Conservation (phyloP, 352 stramenopile species). For the Globisporangium acanthophoron region DNA sequence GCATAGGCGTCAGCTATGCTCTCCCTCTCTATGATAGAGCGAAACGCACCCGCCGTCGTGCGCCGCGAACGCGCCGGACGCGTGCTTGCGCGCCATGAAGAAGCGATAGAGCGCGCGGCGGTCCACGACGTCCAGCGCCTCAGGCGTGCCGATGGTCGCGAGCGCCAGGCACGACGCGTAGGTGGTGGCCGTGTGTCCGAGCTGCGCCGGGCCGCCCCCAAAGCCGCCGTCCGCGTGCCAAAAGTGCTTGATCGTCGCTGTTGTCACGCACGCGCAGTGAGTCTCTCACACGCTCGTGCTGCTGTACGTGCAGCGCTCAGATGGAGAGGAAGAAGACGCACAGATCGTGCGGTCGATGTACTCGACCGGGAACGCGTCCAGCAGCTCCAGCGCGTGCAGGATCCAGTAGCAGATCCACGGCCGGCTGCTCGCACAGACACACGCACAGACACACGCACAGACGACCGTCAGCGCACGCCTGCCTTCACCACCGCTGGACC, state of each 20-base stretch:
- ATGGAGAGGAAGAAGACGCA: conserved; percentile 9
- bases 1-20: too few relatives aligned
- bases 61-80: conserved; percentile 92
- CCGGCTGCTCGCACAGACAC: conserved; percentile 41
- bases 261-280: not conserved
- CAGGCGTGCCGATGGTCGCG: conserved; percentile 86
- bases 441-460: not conserved
- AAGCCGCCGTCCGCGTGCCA: conserved; percentile 88
- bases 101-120: conserved; percentile 82
- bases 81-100: conserved; percentile 85
- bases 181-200: conserved; percentile 88
- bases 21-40: not conserved
- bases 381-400: conserved; percentile 92
- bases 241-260: conserved; percentile 53
- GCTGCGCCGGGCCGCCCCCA: conserved; percentile 89
- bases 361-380: conserved; percentile 70
- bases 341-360: conserved; percentile 32
- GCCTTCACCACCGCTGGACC: not conserved
- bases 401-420: conserved; percentile 99
- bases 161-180: conserved; percentile 95
- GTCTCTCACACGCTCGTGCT: not conserved
- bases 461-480: not conserved
- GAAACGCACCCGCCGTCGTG: conserved; percentile 89
- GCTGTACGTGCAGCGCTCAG: too few relatives aligned
- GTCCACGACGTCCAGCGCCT: conserved; percentile 73